Percentiles rank a stretch among this genome's conserved stretches.
Evolutionary conservation across 1,139 yeast species (phyloP).

Genomic region (Saccharomyces hybrid): DNA sequence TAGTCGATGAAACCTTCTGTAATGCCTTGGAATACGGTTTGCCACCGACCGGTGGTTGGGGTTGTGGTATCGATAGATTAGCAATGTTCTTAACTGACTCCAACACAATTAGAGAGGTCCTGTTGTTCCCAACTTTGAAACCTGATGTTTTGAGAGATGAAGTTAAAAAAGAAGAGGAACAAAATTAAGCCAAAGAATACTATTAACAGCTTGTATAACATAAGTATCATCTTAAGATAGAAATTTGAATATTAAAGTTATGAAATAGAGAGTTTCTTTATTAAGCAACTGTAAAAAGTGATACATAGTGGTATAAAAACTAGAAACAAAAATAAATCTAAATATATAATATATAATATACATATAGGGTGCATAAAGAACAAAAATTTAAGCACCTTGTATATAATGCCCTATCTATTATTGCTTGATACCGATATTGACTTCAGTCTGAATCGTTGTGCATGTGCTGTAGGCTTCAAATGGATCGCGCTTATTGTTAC

Average conservation of each 20-base stretch:
- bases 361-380: not conserved
- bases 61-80: too few species aligned
- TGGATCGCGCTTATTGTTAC: constrained; percentile 43
- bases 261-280: not conserved
- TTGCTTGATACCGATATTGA: constrained; percentile 6
- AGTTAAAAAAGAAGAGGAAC: too few species aligned
- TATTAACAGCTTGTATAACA: not conserved
- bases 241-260: not conserved
- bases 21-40: too few species aligned
- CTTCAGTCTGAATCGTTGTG: constrained; percentile 25
- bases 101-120: too few species aligned
- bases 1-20: too few species aligned
- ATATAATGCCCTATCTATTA: not conserved
- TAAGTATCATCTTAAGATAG: not conserved
- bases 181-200: too few species aligned
- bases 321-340: not conserved
- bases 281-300: not conserved
- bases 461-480: constrained; percentile 45
- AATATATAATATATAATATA: not conserved
- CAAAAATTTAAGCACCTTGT: not conserved
- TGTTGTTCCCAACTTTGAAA: too few species aligned
- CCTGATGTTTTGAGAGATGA: too few species aligned
- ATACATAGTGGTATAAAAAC: not conserved
- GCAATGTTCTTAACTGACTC: too few species aligned
- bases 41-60: too few species aligned